Evolutionary conservation across 805 yeast species (phyloP).

Genomic region (Myxozyma geophila): DNA sequence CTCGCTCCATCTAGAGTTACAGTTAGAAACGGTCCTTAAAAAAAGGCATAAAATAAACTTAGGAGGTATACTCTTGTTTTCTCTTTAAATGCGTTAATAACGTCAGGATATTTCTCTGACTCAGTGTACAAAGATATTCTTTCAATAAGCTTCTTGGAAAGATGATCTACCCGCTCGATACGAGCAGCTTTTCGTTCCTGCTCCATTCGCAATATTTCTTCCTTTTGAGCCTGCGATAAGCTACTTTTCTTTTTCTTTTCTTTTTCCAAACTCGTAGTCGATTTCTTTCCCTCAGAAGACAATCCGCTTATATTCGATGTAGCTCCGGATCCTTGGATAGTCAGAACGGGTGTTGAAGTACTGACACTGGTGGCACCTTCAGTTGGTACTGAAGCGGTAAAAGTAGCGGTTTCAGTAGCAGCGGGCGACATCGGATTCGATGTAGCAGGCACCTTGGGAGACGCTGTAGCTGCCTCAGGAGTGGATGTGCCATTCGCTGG

Average conservation of each 20-base stretch:
- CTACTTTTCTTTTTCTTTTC: constrained; percentile 45
- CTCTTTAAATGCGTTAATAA: constrained; percentile 63
- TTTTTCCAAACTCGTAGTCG: constrained; percentile 16
- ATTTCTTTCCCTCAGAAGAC: constrained; percentile 11
- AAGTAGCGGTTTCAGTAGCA: constrained; percentile 1
- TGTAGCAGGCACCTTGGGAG: not conserved
- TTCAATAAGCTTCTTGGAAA: constrained; percentile 62
- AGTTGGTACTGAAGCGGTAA: not conserved
- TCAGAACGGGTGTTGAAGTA: constrained; percentile 1
- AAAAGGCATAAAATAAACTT: too few species aligned
- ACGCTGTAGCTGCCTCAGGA: not conserved
- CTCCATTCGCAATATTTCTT: constrained; percentile 67
- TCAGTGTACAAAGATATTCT: constrained; percentile 62
- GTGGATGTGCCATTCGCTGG: not conserved
- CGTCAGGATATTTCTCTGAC: constrained; percentile 65
- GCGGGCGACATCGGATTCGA: not conserved
- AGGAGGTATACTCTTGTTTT: constrained; percentile 57
- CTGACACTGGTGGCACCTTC: not conserved
- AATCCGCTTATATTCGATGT: constrained; percentile 3
- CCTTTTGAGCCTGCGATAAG: constrained; percentile 51
- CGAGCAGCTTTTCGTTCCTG: constrained; percentile 74
- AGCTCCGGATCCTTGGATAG: constrained; percentile 9
- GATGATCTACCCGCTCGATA: constrained; percentile 64
- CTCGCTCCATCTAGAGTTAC: constrained; percentile 61
- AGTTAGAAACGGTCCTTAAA: not conserved